A percentile compares a stretch with the other conserved stretches of the same genome.
Evolutionary conservation across 1,284 basidiomycete species (phyloP).

Genomic region (Trichosporon ovoides): DNA sequence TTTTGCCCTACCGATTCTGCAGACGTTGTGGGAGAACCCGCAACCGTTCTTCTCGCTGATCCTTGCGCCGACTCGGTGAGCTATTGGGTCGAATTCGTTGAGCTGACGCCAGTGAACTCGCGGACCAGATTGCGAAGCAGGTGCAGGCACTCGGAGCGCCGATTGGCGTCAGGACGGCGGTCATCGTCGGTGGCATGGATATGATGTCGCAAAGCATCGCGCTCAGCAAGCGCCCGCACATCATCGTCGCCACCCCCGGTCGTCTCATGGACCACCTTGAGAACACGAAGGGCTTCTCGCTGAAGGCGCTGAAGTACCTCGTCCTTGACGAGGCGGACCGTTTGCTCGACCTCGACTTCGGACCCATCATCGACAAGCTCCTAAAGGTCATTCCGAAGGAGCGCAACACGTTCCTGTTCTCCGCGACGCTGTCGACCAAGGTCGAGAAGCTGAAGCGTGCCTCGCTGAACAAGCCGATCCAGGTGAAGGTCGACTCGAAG

Average conservation of each 20-base stretch:
- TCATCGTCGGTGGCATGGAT: conserved; percentile 94
- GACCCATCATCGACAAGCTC: conserved; percentile 94
- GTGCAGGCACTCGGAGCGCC: conserved; percentile 86
- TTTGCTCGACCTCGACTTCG: conserved; percentile 95
- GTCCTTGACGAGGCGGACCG: conserved; percentile 98
- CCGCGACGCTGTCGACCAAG: conserved; percentile 99
- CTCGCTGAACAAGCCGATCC: conserved; percentile 89
- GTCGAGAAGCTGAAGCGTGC: conserved; percentile 95
- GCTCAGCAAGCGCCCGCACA: conserved; percentile 84
- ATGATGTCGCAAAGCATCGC: conserved; percentile 90
- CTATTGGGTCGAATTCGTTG: neutral
- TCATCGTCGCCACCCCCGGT: conserved; percentile 95
- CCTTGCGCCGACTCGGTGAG: conserved; percentile 77
- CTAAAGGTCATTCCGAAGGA: conserved; percentile 92
- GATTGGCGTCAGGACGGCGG: conserved; percentile 87
- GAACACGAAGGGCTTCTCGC: conserved; percentile 94
- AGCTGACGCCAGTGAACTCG: conserved; percentile 64
- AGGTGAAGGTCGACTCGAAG: conserved; percentile 91
- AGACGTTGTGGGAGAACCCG: conserved; percentile 95
- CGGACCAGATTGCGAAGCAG: conserved; percentile 97
- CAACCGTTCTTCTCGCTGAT: conserved; percentile 90
- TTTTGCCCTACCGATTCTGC: conserved; percentile 91
- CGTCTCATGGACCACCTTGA: conserved; percentile 92
- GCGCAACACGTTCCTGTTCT: conserved; percentile 92
- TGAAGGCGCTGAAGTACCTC: conserved; percentile 81